Conservation (phyloP, 176 grass and related monocot species). For the Oryza officinalis region DNA sequence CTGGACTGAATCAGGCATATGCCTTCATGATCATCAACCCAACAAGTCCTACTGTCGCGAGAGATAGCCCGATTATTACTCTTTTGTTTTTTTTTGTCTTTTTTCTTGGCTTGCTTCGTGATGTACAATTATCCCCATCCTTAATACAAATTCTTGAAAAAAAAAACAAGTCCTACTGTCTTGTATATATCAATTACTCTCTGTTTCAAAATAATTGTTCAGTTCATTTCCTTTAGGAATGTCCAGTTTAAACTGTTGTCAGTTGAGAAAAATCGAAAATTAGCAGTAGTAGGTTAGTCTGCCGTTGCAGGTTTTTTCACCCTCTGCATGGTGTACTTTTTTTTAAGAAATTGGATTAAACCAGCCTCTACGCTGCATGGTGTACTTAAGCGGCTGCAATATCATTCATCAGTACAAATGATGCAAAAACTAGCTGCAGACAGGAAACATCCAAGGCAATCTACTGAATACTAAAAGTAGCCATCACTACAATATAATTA, state of each 20-base stretch:
- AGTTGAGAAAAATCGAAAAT: neutral
- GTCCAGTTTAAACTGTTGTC: neutral
- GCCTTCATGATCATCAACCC: neutral
- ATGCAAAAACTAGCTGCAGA: neutral
- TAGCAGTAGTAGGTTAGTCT: neutral
- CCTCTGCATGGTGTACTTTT: neutral
- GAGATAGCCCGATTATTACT: no score
- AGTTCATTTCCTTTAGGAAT: neutral
- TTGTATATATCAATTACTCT: neutral
- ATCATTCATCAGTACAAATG: neutral
- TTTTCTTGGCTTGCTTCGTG: no score
- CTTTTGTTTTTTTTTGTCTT: no score
- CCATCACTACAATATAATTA: slow-evolving; percentile 15
- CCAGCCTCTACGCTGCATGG: no score
- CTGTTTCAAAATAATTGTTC: neutral
- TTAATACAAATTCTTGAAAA: no score
- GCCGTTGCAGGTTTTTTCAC: no score
- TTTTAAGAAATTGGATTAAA: no score
- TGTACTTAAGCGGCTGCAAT: neutral
- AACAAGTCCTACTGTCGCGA: no score
- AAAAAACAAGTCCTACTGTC: no score
- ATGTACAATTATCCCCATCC: no score
- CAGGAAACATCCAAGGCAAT: neutral
- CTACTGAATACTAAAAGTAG: neutral
- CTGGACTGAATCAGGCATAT: neutral